A percentile compares a stretch with the other conserved stretches of the same genome.
Conservation (phyloP, 1,284 basidiomycete species). For the Leccinum pallidistipes region DNA sequence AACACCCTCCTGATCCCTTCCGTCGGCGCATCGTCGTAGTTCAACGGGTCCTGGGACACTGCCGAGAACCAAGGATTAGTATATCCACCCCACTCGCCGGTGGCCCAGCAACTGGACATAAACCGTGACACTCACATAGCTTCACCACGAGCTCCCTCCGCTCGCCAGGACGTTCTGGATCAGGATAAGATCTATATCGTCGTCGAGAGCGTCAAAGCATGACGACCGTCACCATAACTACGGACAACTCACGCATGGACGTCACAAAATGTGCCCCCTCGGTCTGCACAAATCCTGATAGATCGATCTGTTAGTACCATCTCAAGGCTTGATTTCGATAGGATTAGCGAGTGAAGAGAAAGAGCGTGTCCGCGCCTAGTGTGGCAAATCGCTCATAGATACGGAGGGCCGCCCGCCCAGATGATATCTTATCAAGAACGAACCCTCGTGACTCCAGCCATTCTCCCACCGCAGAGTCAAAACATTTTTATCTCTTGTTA, state of each 20-base stretch:
- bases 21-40: constrained; percentile 93
- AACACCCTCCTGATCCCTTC: constrained; percentile 93
- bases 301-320: constrained; percentile 55
- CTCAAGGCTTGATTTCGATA: background rate
- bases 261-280: constrained; percentile 82
- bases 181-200: constrained; percentile 63
- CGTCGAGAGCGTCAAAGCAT: background rate
- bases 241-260: constrained; percentile 62
- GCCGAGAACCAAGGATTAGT: background rate
- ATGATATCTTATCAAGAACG: constrained; percentile 11
- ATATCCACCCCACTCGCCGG: background rate
- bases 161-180: constrained; percentile 57
- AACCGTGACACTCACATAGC: constrained; percentile 54
- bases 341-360: background rate
- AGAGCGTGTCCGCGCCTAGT: background rate
- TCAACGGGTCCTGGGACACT: constrained; percentile 86
- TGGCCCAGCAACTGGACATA: background rate
- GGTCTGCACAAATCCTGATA: constrained; percentile 53
- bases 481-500: background rate
- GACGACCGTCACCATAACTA: background rate
- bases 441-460: background rate
- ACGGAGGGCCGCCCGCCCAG: background rate
- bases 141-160: constrained; percentile 80
- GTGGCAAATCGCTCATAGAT: background rate
- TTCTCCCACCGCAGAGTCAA: background rate